Evolutionary conservation across 78 protist genomes (phyloP), one percentile per base, ranked within the genome.

Genomic region (Blattamonas nauphoetae): DNA sequence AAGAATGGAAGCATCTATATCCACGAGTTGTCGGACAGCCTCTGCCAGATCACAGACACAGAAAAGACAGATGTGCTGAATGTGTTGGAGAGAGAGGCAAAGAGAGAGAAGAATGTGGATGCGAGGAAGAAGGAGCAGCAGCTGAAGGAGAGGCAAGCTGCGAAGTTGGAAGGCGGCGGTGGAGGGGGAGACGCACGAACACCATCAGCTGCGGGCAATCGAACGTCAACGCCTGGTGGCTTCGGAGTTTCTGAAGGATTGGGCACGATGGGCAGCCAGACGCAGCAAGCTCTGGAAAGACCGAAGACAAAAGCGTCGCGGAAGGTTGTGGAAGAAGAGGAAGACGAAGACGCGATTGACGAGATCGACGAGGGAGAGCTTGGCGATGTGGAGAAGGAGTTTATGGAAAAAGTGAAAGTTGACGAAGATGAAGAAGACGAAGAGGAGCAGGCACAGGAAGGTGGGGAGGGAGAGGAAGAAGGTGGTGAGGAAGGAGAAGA

Each of bases 91-190:
- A 41, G 89, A 3, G 91, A 89, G 86, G 36, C 88, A 38, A 81
- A 46, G 89, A 64, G 93, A 1, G 95, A 93, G 78, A 91, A 91
- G 88, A 87, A 81, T 45, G 87, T 93, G 41, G 92, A 88, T 86
- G 42, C 86, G 77, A 88, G 93, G 34, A 87, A 81, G 33, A 86
- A 87, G 79, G 94, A 89, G 78, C 4, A 81, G 88, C 80, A 85
- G 41, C 21, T 1, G 38, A 83, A 42, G 84, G 89, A 80, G 81
- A 81, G 45, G 46, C 44, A 45, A 43, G 81, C 44, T 2, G n/a
- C n/a, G n/a, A n/a, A n/a, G n/a, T n/a, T n/a, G n/a, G n/a, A n/a
- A n/a, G n/a, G n/a, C n/a, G n/a, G n/a, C n/a, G n/a, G n/a, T n/a
- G 21, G 46, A 36, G 86, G 77, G 6, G 2, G 34, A 45, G n/a